Evolutionary conservation across 2,329 filamentous ascomycete species (phyloP), one percentile per base, ranked within the genome.

Genomic region (Pyrenochaeta sp.): DNA sequence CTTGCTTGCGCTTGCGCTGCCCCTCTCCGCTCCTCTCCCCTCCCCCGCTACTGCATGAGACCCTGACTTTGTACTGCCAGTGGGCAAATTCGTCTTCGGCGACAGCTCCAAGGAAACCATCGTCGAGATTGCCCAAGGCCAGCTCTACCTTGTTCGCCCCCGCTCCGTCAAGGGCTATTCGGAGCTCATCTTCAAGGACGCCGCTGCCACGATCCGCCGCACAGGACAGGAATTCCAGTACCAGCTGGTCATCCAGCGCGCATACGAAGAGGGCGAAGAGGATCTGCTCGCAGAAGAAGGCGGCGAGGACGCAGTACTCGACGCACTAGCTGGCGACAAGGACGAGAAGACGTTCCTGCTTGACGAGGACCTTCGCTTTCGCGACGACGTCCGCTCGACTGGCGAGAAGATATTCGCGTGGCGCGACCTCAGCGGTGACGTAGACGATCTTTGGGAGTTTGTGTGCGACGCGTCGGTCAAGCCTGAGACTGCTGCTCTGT

Each of bases 121-220:
- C 73, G 92, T 97, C 78, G 93, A 98, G 75, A 88, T 99, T 37
- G 88, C 93, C 14, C 92, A 98, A 77, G 95, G 95, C 73, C 93
- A 98, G 77, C 91, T 99, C 39, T 99, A 97, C 77, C 89, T 99
- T 64, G 95, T 99, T 67, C 91, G 95, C 68, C 95, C 95, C 10
- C 86, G 92, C 44, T 98, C 94, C 7, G 92, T 94, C 51, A 99
- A 99, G 77, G 95, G 95, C 63, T 98, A 97, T 76, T 97, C 94
- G 1, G 95, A 99, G 78, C 92, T 98, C 73, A 96, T 99, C 78
- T 99, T 97, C 84, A 97, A 95, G 77, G 95, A 99, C 87, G 90
- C 92, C 33, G 90, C 92, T 41, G 92, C 94, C 47, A 92, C 90
- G 60, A 96, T 99, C 71, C 90, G 96, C 61, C 88, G 91, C 60